Evolutionary conservation across 2,329 filamentous ascomycete genomes (phyloP).

Genomic region (Diaporthe sp.): DNA sequence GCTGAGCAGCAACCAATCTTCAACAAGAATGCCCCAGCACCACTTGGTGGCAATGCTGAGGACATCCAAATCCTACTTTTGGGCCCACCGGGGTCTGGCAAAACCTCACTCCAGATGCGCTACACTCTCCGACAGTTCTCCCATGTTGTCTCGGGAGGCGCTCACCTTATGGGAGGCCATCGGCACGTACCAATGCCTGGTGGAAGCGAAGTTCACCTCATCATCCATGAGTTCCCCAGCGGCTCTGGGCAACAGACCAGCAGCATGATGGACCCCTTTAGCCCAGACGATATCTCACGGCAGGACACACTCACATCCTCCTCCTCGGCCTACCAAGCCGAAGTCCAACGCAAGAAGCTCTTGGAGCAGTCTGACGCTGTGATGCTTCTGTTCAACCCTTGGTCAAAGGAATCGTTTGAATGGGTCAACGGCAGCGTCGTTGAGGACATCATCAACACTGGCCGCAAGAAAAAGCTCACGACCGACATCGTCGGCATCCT

Average conservation of each 20-base stretch:
- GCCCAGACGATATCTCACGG: conserved; percentile 25
- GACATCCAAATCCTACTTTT: conserved; percentile 37
- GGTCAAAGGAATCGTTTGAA: conserved; percentile 32
- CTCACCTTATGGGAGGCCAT: conserved; percentile 30
- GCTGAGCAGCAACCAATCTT: conserved; percentile 8
- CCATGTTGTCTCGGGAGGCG: not conserved
- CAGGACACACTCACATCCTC: conserved; percentile 15
- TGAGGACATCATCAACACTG: conserved; percentile 24
- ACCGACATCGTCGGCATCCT: conserved; percentile 15
- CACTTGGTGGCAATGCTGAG: conserved; percentile 28
- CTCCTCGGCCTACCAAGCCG: not conserved
- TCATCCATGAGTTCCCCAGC: conserved; percentile 29
- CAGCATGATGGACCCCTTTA: conserved; percentile 23
- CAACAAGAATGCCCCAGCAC: conserved; percentile 4
- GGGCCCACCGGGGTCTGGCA: conserved; percentile 32
- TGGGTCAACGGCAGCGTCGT: conserved; percentile 31
- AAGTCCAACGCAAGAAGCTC: conserved; percentile 22
- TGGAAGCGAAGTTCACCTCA: conserved; percentile 31
- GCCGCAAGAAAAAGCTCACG: conserved; percentile 19
- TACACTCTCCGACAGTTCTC: conserved; percentile 37
- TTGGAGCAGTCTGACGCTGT: conserved; percentile 37
- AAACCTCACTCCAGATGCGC: conserved; percentile 34
- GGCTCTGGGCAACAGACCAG: conserved; percentile 8
- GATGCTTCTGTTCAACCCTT: conserved; percentile 38
- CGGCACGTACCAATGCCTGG: conserved; percentile 25